Evolutionary conservation across 1,284 basidiomycete species (phyloP), one percentile per base, ranked within the genome.

Genomic region (Inonotus hispidus): DNA sequence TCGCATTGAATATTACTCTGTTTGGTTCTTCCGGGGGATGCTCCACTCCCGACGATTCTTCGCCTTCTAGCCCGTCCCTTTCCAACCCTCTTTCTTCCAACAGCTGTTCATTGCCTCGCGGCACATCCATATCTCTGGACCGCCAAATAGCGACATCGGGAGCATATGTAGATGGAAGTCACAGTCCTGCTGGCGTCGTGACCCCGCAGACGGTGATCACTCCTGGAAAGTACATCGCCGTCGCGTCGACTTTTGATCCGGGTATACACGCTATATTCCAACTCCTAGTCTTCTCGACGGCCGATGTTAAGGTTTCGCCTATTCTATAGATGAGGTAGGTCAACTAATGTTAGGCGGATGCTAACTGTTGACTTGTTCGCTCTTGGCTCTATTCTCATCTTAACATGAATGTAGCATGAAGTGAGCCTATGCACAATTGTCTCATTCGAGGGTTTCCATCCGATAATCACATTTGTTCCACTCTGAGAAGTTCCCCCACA

Each of bases 211-310:
- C 77, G 8, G 73, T 77, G 29, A 65, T 91, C 32, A 73, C 75
- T 10, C 72, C 82, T 1, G 91, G 90, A 2, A 81, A 77, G 60
- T 95, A 95, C 71, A 76, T 85, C 64, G 71, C 88, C 16, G 78
- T 94, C 1, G 87, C 88, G 1, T 91, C 88, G 11, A 90, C 89
- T 0, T 91, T 85, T 69, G 79, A 80, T 45, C 77, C 82, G 1
- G 85, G 83, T 1, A 73, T 85, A 7, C 75, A 79, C 23, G 77
- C 76, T 1, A 75, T 72, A 10, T 94, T 91, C 70, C 78, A 78
- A 66, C 65, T 94, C 59, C 72, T 86, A 11, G 73, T 90, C 11
- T 90, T 90, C 72, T 58, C 68, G 52, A 68, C 62, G 38, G 57
- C 53, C 2, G 65, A 63, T 23, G 56, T 66, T 14, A 43, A 62